These are phyloP conservation scores for Piromyces finnis DNA, from an alignment of 192 early-diverging fungal species.

Conservation along the genomic window DNA sequence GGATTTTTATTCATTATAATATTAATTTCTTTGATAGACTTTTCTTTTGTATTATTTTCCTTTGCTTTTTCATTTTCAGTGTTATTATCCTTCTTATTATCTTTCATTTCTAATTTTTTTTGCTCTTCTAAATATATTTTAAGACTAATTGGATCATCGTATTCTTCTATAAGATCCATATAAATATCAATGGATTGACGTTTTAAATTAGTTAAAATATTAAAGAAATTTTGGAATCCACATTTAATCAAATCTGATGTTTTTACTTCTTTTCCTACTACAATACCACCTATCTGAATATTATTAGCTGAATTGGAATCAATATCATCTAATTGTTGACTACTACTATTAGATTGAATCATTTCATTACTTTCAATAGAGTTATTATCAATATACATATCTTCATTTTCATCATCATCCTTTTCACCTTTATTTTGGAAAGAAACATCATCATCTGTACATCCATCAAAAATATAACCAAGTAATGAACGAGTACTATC, in stretches of 20 bases:
- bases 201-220: background rate
- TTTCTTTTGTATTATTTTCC: background rate
- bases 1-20: background rate
- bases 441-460: conserved; percentile 25
- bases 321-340: background rate
- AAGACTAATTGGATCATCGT: background rate
- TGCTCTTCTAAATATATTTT: background rate
- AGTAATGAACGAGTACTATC: conserved; percentile 21
- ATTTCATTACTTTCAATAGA: background rate
- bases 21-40: background rate
- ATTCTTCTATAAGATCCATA: background rate
- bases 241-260: background rate
- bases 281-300: background rate
- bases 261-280: background rate
- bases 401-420: conserved; percentile 5
- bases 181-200: background rate
- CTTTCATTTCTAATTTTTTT: background rate
- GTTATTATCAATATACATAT: conserved; percentile 2
- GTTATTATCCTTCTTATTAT: background rate
- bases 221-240: background rate
- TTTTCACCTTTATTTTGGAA: background rate
- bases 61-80: background rate
- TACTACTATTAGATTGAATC: background rate
- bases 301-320: background rate
- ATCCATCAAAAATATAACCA: conserved; percentile 16